Percentiles rank a stretch among this genome's conserved stretches.
Evolutionary conservation across 2,329 filamentous ascomycete genomes (phyloP).

Genomic region (Stagonosporopsis vannaccii): DNA sequence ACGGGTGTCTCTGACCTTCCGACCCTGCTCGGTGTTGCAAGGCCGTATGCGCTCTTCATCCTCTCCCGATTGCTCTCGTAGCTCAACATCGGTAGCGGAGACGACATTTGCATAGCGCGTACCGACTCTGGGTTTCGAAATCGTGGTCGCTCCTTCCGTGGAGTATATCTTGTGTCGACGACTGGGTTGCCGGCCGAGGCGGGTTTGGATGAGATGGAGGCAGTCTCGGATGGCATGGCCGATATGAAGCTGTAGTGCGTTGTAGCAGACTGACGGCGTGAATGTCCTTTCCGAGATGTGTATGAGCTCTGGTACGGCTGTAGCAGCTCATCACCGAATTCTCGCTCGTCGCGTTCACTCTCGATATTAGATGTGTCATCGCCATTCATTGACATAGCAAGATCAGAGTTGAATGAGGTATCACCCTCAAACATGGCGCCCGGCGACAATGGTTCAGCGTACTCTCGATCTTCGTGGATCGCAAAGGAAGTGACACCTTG

Average conservation of each 20-base stretch:
- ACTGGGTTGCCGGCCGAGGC: conserved; percentile 32
- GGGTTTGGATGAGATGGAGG: conserved; percentile 45
- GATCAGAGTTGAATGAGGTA: conserved; percentile 44
- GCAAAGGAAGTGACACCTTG: conserved; percentile 43
- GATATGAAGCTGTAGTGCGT: conserved; percentile 47
- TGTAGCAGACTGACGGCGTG: conserved; percentile 38
- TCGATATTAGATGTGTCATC: conserved; percentile 43
- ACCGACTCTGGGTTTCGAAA: conserved; percentile 76
- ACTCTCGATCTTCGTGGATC: conserved; percentile 45
- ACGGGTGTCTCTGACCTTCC: conserved; percentile 41
- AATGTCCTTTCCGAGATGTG: conserved; percentile 36
- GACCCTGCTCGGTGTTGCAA: conserved; percentile 42
- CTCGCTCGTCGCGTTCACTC: conserved; percentile 34
- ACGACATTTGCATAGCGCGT: conserved; percentile 75
- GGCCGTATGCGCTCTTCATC: conserved; percentile 41
- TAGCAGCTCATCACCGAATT: conserved; percentile 29
- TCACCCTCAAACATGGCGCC: conserved; percentile 43
- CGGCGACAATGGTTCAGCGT: conserved; percentile 39
- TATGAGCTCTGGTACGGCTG: conserved; percentile 44
- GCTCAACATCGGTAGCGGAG: conserved; percentile 52
- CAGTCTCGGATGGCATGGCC: conserved; percentile 47
- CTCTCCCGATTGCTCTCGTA: conserved; percentile 42
- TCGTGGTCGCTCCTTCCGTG: conserved; percentile 66
- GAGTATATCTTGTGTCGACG: conserved; percentile 57
- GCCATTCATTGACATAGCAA: conserved; percentile 36